phyloP scores from a whole-genome alignment of 2,329 filamentous ascomycete species.

The Beauveria pseudobassiana region DNA sequence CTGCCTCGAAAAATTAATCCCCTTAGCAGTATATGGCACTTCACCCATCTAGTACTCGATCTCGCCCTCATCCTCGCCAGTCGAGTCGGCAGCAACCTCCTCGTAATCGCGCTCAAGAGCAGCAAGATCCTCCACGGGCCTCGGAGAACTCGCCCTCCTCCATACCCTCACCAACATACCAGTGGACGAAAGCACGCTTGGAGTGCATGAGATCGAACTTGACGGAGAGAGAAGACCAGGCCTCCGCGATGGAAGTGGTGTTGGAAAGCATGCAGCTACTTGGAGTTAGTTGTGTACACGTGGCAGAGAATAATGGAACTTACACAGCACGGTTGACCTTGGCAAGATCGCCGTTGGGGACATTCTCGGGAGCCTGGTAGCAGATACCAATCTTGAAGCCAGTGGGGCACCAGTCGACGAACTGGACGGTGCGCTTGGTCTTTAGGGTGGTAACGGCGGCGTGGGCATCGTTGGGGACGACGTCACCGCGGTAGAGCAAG shows the following conservation, averaged over 20 bases:
- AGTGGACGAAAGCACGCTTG: slow-evolving; percentile 99
- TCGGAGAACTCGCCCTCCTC: slow-evolving; percentile 99
- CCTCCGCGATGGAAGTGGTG: slow-evolving; percentile 97
- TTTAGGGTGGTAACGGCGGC: slow-evolving; percentile 89
- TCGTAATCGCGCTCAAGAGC: slow-evolving; percentile 98
- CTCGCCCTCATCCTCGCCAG: slow-evolving; percentile 80
- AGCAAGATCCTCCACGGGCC: slow-evolving; percentile 96
- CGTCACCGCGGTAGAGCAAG: slow-evolving; percentile 95
- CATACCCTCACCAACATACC: slow-evolving; percentile 99
- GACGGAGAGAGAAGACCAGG: slow-evolving; percentile 90
- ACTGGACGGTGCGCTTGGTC: slow-evolving; percentile 98
- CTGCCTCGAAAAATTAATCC: slow-evolving; percentile 15
- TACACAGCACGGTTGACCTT: slow-evolving; percentile 98
- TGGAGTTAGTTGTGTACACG: slow-evolving; percentile 18
- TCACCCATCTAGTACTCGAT: slow-evolving; percentile 71
- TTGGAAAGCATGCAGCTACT: slow-evolving; percentile 93
- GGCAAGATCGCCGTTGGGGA: slow-evolving; percentile 93
- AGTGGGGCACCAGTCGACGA: slow-evolving; percentile 99
- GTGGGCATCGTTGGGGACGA: slow-evolving; percentile 94
- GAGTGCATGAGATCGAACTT: slow-evolving; percentile 99
- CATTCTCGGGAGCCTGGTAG: slow-evolving; percentile 95
- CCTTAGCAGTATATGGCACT: slow-evolving; percentile 10
- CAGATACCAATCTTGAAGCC: slow-evolving; percentile 99
- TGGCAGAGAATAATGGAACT: slow-evolving; percentile 32
- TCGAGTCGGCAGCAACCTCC: slow-evolving; percentile 91